A percentile compares a stretch with the other conserved stretches of the same genome.
These are phyloP conservation scores for Datisca glomerata DNA, from an alignment of 306 rosid species.

Conservation along the genomic window DNA sequence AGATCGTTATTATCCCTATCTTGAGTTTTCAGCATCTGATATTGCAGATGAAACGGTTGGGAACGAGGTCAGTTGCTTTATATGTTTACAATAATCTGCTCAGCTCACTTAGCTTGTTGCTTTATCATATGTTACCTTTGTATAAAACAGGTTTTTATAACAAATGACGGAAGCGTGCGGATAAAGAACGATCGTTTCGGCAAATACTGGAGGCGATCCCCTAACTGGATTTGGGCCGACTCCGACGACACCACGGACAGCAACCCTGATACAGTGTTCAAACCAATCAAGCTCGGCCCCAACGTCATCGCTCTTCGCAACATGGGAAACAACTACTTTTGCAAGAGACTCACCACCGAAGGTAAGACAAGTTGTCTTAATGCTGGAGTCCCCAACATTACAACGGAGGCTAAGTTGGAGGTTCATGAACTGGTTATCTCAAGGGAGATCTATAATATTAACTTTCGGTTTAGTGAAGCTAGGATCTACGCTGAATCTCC, in stretches of 20 bases:
- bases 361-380: neutral
- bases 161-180: slow-evolving; percentile 6
- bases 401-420: neutral
- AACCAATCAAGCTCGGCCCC: neutral
- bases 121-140: too few relatives aligned
- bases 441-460: neutral
- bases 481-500: neutral
- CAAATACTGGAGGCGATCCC: slow-evolving; percentile 6
- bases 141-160: too few relatives aligned
- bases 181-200: neutral
- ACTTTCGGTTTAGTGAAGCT: neutral
- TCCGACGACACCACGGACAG: neutral
- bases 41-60: neutral
- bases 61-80: slow-evolving; percentile 5
- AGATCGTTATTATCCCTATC: neutral
- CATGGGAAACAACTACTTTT: neutral
- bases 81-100: too few relatives aligned
- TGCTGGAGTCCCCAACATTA: neutral
- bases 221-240: slow-evolving; percentile 5
- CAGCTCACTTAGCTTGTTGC: too few relatives aligned
- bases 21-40: neutral
- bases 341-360: slow-evolving; percentile 2
- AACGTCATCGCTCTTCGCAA: slow-evolving; percentile 7
- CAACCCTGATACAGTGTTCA: neutral
- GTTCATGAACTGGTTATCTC: neutral